Conservation (phyloP, 179 eudicot genomes). For the Amaranthus tricolor region DNA sequence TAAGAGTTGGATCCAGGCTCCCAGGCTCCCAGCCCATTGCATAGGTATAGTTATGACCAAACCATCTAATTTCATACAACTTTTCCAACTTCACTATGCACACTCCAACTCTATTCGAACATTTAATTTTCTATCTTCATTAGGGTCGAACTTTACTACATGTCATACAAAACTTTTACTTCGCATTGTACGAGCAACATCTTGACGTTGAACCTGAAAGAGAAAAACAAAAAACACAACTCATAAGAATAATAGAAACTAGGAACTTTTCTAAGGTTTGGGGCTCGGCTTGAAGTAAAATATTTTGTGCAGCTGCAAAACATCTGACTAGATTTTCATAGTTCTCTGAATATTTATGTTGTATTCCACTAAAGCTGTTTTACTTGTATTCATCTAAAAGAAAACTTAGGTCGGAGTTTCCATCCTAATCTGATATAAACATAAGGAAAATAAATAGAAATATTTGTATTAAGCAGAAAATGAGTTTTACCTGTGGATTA, state of each 20-base stretch:
- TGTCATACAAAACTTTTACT: not conserved
- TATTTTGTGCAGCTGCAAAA: too few species aligned
- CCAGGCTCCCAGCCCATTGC: too few species aligned
- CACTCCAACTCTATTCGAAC: not conserved
- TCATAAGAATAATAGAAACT: not conserved
- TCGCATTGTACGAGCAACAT: slow-evolving; percentile 24
- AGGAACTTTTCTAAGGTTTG: too few species aligned
- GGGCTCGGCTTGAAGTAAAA: too few species aligned
- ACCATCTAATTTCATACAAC: too few species aligned
- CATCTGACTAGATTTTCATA: too few species aligned
- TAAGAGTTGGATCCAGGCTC: too few species aligned
- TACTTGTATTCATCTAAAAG: too few species aligned
- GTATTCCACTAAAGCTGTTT: too few species aligned
- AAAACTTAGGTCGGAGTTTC: too few species aligned
- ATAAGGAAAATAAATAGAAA: not conserved
- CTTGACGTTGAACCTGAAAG: slow-evolving; percentile 29
- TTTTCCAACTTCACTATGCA: not conserved
- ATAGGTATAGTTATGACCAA: too few species aligned
- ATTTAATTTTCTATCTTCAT: not conserved
- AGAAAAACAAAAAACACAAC: not conserved
- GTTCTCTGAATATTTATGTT: too few species aligned
- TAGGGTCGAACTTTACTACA: not conserved
- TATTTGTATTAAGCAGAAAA: not conserved
- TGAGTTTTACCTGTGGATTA: slow-evolving; percentile 27
- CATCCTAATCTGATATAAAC: not conserved